These are phyloP conservation scores for Carpinus viminea DNA, from an alignment of 306 rosid species.

Conservation along the genomic window DNA sequence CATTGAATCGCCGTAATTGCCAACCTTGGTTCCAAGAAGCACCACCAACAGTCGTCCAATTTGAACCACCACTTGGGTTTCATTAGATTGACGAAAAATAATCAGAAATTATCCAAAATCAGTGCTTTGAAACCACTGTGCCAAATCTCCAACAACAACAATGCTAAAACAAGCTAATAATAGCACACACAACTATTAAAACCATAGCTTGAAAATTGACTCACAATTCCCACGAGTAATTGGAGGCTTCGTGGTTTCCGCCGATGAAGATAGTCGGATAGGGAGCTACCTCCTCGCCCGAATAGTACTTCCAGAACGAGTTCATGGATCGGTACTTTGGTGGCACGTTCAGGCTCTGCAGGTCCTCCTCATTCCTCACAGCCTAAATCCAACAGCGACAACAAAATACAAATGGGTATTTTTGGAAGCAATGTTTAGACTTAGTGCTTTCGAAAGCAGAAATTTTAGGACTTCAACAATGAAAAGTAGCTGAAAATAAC, in stretches of 20 bases:
- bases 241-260: conserved; percentile 95
- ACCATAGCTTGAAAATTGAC: conserved; percentile 30
- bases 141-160: neutral
- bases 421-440: neutral
- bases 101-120: neutral
- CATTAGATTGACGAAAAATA: neutral
- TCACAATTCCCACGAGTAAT: conserved; percentile 92
- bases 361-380: conserved; percentile 75
- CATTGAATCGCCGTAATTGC: neutral
- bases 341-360: conserved; percentile 78
- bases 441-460: neutral
- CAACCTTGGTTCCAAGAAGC: neutral
- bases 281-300: conserved; percentile 78
- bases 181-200: neutral
- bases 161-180: neutral
- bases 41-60: neutral
- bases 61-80: neutral
- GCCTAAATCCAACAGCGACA: conserved; percentile 42
- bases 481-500: conserved; percentile 45
- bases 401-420: neutral
- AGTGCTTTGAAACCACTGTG: neutral
- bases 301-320: conserved; percentile 94
- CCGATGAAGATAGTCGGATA: conserved; percentile 92
- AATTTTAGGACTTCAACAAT: neutral
- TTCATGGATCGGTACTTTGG: conserved; percentile 60